Base-by-base conservation (phyloP, 495 filamentous ascomycete genomes). In the Annulohypoxylon maeteangense region DNA sequence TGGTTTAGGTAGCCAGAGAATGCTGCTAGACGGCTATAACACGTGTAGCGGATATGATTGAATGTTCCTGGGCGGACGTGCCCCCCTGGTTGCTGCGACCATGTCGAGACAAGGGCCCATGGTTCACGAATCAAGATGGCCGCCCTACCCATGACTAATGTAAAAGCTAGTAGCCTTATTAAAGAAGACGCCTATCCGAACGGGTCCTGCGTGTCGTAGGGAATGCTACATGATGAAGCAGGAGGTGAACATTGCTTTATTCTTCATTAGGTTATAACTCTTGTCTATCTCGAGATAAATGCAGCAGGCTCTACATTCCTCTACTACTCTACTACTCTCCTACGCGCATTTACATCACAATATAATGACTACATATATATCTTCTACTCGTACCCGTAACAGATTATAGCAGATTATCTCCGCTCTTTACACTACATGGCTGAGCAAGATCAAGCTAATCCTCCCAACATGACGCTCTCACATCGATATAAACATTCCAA, bases 161-260 rank as follows among this genome's bases (percentile, higher is more conserved):
- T 62, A 55, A 63, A 44, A 32, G 34, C 63, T 54, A 72, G 69
- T 54, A 72, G 69, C 64, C 69, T 64, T 67, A 67, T 67, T 67
- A 50, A 7, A 61, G 45, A 7, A 61, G 45, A 60, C 67, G 47
- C 60, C 54, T 56, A 53, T 59, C 55, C 55, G 32, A 44, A 59
- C 62, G 36, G 29, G 54, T 70, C 36, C 38, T 60, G 18, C 40
- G 23, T 27, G 57, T 58, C 36, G 34, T 71, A 66, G 56, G 38
- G 29, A 40, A 67, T 71, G 63, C 58, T 34, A 67, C 68, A 59
- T 62, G 53, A 44, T 63, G 63, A 67, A 67, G 56, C 68, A 59
- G 56, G 45, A 60, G 45, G 53, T 25, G 10, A 60, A 56, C 61
- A 44, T 65, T 7, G 50, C 38, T 62, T 40, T 44, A 64, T 42